Evolutionary conservation across 202 grass and related monocot genomes (phyloP).

Genomic region (Dendrocalamus latiflorus): DNA sequence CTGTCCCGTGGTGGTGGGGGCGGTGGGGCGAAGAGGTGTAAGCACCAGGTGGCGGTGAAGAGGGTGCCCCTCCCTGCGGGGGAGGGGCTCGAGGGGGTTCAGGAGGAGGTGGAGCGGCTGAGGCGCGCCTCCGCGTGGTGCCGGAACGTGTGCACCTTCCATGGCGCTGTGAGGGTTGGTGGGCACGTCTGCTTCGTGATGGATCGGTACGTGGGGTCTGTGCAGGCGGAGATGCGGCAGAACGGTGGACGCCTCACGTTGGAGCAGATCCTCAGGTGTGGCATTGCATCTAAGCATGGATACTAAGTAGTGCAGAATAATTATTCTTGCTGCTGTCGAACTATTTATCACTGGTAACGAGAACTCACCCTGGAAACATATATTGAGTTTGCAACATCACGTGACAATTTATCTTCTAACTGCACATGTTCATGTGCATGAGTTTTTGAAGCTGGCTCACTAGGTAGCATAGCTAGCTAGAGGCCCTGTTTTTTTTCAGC

Average conservation of each 20-base stretch:
- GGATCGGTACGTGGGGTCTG: constrained; percentile 72
- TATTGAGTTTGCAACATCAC: background rate
- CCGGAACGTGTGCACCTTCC: constrained; percentile 72
- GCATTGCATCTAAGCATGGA: constrained; percentile 32
- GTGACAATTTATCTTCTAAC: background rate
- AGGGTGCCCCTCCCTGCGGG: constrained; percentile 42
- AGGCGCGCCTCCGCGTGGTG: constrained; percentile 77
- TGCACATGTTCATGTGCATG: background rate
- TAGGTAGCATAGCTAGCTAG: background rate
- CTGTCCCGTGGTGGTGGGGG: constrained; percentile 41
- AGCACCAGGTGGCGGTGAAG: constrained; percentile 87
- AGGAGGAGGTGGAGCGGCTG: constrained; percentile 69
- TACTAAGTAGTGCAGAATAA: background rate
- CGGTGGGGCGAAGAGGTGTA: constrained; percentile 49
- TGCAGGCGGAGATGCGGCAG: constrained; percentile 87
- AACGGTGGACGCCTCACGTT: constrained; percentile 90
- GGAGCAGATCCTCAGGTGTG: constrained; percentile 96
- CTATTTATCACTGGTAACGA: background rate
- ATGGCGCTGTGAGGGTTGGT: constrained; percentile 57
- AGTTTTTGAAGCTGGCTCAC: background rate
- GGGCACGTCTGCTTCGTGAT: constrained; percentile 83
- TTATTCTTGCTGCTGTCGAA: background rate
- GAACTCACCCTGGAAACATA: background rate
- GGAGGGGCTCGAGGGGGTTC: constrained; percentile 53
- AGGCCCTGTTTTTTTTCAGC: too few relatives aligned